Conservation (phyloP, 2,329 filamentous ascomycete genomes). For the Exophiala aquamarina region DNA sequence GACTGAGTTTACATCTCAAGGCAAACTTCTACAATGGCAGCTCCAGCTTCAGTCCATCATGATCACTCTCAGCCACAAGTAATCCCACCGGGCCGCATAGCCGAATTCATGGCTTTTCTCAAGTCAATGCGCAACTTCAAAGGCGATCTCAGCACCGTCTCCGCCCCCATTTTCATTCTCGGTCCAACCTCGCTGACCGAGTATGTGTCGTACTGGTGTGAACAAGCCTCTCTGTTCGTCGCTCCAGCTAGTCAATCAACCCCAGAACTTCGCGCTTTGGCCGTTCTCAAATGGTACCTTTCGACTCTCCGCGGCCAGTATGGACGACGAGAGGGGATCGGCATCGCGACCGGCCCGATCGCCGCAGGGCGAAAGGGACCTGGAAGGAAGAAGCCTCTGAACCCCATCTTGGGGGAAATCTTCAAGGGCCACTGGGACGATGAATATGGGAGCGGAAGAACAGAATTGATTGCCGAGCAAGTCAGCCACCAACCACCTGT, state of each 20-base stretch:
- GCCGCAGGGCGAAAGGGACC: not conserved
- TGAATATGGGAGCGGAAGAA: not conserved
- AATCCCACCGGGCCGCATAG: too few species aligned
- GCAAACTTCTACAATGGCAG: too few species aligned
- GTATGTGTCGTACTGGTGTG: not conserved
- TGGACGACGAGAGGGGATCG: not conserved
- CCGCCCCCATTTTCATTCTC: not conserved
- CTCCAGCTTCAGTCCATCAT: too few species aligned
- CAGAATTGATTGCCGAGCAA: constrained; percentile 15
- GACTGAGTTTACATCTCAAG: too few species aligned
- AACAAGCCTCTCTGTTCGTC: not conserved
- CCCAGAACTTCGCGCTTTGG: not conserved
- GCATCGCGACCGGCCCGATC: too few species aligned
- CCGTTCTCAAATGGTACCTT: not conserved
- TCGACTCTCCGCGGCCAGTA: not conserved
- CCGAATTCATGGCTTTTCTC: too few species aligned
- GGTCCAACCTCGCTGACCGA: not conserved
- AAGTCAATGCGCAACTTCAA: too few species aligned
- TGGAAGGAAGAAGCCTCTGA: not conserved
- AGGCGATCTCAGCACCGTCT: too few species aligned
- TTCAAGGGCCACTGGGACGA: not conserved
- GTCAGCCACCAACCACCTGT: constrained; percentile 18
- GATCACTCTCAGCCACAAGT: too few species aligned
- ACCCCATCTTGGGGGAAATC: not conserved
- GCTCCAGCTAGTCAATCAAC: not conserved